Percentiles rank a stretch among this genome's conserved stretches.
These are phyloP conservation scores for Gentiana macrophylla DNA, from an alignment of 257 asterid genomes.

Conservation along the genomic window DNA sequence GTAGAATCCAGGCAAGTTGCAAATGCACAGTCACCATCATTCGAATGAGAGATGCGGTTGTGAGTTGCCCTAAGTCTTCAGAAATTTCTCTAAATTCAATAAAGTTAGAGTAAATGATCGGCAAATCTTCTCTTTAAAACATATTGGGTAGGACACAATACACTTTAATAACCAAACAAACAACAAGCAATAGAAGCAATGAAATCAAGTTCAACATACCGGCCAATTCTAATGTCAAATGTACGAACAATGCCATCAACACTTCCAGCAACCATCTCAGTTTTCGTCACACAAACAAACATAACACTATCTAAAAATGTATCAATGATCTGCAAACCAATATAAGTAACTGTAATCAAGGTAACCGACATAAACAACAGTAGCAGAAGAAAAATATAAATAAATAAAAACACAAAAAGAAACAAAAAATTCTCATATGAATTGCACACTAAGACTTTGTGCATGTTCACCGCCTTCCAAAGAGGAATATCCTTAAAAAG, in stretches of 20 bases:
- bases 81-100: conserved; percentile 61
- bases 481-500: no score
- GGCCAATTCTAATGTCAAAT: conserved; percentile 87
- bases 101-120: conserved; percentile 8
- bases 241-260: conserved; percentile 97
- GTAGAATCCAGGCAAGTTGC: conserved; percentile 91
- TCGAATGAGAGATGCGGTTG: conserved; percentile 87
- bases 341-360: no score
- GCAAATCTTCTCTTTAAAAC: not conserved
- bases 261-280: conserved; percentile 95
- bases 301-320: conserved; percentile 77
- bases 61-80: conserved; percentile 80
- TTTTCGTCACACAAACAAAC: conserved; percentile 78
- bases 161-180: not conserved
- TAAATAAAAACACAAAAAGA: no score
- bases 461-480: no score
- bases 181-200: conserved; percentile 2
- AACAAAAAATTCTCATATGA: no score
- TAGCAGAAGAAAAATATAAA: no score
- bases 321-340: conserved; percentile 56
- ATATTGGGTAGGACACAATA: not conserved
- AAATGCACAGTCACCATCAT: conserved; percentile 78
- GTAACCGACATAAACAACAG: no score
- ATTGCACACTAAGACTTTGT: no score
- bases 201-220: conserved; percentile 46